Evolutionary conservation across 345 rosid species (phyloP).

Genomic region (Populus tremula): DNA sequence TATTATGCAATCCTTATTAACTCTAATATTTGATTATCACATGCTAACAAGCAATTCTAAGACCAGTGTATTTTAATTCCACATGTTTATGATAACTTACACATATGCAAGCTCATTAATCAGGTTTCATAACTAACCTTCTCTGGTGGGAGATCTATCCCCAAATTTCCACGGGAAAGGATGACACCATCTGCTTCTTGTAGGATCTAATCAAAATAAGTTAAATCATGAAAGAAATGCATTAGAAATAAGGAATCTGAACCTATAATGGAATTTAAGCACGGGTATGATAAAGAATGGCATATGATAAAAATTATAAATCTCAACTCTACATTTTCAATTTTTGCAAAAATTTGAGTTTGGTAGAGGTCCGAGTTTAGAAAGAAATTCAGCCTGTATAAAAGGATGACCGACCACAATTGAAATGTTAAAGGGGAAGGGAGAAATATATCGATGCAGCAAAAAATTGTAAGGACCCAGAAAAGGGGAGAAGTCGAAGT

Average conservation of each 20-base stretch:
- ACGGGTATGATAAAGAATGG: not conserved
- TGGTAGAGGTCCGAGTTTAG: constrained; percentile 46
- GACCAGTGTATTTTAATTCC: not conserved
- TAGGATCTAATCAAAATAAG: constrained; percentile 67
- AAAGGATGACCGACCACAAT: constrained; percentile 8
- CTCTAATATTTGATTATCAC: not conserved
- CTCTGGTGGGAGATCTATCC: constrained; percentile 74
- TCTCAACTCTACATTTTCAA: constrained; percentile 62
- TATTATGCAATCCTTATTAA: not conserved
- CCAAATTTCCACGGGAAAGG: constrained; percentile 67
- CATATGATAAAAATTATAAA: not conserved
- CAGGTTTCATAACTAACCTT: constrained; percentile 39
- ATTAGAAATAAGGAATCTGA: constrained; percentile 1
- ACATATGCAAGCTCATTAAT: not conserved
- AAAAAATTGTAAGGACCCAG: not conserved
- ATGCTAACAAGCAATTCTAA: not conserved
- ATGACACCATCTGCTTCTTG: constrained; percentile 22
- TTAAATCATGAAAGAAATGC: constrained; percentile 40
- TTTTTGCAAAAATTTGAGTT: constrained; percentile 64
- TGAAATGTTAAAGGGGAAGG: not conserved
- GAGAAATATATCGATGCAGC: constrained; percentile 1
- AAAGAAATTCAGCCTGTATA: constrained; percentile 54
- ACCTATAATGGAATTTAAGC: constrained; percentile 12
- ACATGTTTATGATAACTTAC: not conserved
- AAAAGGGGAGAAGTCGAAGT: constrained; percentile 2